Conservation (phyloP, 192 early-diverging fungal species). For the Diversispora epigaea region DNA sequence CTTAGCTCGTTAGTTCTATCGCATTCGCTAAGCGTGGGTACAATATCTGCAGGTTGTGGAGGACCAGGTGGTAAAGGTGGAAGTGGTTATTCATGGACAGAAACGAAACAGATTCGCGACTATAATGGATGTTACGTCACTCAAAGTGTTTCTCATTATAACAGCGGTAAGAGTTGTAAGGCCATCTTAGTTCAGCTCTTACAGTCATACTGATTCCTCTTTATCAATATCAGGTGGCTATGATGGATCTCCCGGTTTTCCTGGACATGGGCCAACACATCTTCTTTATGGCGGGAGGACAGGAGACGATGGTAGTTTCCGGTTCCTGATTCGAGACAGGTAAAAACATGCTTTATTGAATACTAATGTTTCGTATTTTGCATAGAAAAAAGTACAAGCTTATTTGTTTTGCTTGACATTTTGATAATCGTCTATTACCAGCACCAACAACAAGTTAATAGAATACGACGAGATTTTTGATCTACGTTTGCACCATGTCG, state of each 20-base stretch:
- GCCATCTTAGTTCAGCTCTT: no score
- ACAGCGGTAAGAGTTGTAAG: no score
- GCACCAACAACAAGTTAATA: background rate
- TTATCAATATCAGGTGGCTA: conserved; percentile 21
- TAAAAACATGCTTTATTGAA: background rate
- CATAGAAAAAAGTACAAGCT: no score
- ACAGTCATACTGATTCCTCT: no score
- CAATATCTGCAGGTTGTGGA: conserved; percentile 20
- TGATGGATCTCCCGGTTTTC: background rate
- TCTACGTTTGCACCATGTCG: conserved; percentile 9
- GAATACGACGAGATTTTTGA: conserved; percentile 22
- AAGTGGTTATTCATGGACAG: conserved; percentile 15
- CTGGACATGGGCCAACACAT: conserved; percentile 1
- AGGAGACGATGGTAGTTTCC: conserved; percentile 11
- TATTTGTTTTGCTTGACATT: conserved; percentile 9
- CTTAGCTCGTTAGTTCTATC: background rate
- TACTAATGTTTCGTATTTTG: no score
- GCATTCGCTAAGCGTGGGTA: background rate
- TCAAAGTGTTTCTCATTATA: background rate
- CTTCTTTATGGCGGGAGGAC: conserved; percentile 13
- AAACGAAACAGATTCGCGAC: background rate
- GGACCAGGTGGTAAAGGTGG: conserved; percentile 23
- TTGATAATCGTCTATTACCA: background rate
- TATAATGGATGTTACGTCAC: background rate
- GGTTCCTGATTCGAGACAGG: conserved; percentile 20